Evolutionary conservation across 1,284 basidiomycete species (phyloP).

Genomic region (Ustilago tritici): DNA sequence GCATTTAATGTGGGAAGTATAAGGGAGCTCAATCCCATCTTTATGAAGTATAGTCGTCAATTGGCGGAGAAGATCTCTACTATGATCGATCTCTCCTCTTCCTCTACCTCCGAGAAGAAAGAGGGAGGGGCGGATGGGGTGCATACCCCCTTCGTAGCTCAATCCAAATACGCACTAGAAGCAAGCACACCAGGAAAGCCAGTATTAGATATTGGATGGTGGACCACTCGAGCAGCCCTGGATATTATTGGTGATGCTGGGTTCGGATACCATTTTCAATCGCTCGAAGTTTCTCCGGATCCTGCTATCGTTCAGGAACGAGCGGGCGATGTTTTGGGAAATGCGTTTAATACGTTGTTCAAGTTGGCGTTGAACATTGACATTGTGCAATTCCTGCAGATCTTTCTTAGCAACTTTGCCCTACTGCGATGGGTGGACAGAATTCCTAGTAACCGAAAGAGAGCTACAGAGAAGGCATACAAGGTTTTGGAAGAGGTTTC

Average conservation of each 20-base stretch:
- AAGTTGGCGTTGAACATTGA: slow-evolving; percentile 35
- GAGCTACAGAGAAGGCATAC: slow-evolving; percentile 37
- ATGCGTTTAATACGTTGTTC: slow-evolving; percentile 52
- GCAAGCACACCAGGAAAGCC: slow-evolving; percentile 30
- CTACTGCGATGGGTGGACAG: slow-evolving; percentile 58
- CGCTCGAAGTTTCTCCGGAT: slow-evolving; percentile 38
- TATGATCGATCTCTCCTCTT: slow-evolving; percentile 44
- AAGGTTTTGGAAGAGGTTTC: slow-evolving; percentile 45
- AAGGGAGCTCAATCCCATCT: slow-evolving; percentile 56
- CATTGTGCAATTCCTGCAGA: slow-evolving; percentile 39
- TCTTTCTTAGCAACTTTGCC: slow-evolving; percentile 51
- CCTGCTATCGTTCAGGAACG: slow-evolving; percentile 18
- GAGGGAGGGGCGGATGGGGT: slow-evolving; percentile 26
- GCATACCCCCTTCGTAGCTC: slow-evolving; percentile 20
- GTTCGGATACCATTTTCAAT: slow-evolving; percentile 56
- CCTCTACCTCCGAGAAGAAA: neutral
- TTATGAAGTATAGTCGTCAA: slow-evolving; percentile 42
- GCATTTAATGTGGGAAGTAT: slow-evolving; percentile 61
- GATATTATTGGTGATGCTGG: slow-evolving; percentile 64
- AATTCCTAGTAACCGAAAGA: slow-evolving; percentile 56
- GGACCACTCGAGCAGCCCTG: slow-evolving; percentile 51
- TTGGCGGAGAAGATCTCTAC: slow-evolving; percentile 40
- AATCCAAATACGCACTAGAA: slow-evolving; percentile 12
- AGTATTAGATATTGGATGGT: slow-evolving; percentile 50
- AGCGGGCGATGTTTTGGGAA: slow-evolving; percentile 41